phyloP scores from a whole-genome alignment of 176 grass and related monocot species.

The Pharus latifolius region DNA sequence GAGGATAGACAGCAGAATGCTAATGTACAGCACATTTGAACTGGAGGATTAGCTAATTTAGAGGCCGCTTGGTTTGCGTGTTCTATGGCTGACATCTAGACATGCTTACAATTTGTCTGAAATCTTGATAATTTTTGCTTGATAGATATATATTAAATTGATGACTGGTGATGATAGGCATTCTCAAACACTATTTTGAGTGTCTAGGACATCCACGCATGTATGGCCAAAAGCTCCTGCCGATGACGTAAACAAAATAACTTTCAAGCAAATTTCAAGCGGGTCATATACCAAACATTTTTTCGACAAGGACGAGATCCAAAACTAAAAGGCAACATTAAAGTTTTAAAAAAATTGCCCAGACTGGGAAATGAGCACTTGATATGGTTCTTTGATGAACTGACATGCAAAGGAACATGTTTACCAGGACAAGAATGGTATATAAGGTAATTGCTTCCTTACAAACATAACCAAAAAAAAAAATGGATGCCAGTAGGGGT shows the following conservation, averaged over 20 bases:
- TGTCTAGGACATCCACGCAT: no score
- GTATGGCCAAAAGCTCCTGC: no score
- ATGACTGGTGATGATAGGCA: no score
- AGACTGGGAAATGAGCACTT: neutral
- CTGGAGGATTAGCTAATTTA: constrained; percentile 1
- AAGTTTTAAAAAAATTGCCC: neutral
- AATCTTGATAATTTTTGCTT: no score
- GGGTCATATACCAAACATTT: no score
- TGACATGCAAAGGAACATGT: constrained; percentile 20
- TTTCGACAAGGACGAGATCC: neutral
- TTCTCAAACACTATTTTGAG: no score
- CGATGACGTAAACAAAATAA: no score
- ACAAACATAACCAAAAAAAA: neutral
- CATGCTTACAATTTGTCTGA: no score
- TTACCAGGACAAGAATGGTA: neutral
- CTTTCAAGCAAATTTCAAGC: no score
- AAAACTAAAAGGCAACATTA: neutral
- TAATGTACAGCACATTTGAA: neutral
- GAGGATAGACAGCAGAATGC: neutral
- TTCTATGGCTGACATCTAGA: no score
- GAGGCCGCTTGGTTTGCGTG: no score
- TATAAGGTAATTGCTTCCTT: neutral
- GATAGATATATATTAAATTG: no score
- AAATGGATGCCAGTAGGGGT: neutral
- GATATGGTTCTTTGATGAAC: neutral